Evolutionary conservation across 495 filamentous ascomycete genomes (phyloP), one percentile per base, ranked within the genome.

Genomic region (Penicillium lividum): DNA sequence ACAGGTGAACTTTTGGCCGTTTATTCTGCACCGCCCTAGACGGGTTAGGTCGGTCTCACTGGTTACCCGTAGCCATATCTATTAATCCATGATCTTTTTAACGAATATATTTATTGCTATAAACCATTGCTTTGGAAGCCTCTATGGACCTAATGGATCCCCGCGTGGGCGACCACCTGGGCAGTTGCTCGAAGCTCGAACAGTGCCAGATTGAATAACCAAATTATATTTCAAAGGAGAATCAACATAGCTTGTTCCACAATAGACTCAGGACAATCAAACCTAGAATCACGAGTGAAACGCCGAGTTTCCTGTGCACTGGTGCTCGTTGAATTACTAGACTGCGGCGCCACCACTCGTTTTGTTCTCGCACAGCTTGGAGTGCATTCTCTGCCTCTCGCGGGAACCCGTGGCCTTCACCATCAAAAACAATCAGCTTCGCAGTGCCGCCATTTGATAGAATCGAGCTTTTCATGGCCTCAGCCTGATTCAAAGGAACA

Each of bases 401-500:
- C 44, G 44, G 44, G 40, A 73, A 76, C 9, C 61, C 70, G 55
- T 79, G 77, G 7, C 77, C 77, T 59, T 81, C 76, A 3, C 72
- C 75, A 28, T 72, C 50, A 55, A 73, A 69, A 7, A 73, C 62
- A 11, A 77, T 63, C 33, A 79, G 42, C 52, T 72, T 62, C 3
- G 73, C 69, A 45, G 74, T 66, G 7, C 66, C 62, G 2, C 70
- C 73, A 10, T 56, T 62, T 51, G 62, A 59, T 46, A 59, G 59
- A 42, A 78, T 60, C 31, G 57, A 61, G 11, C 57, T 54, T 28
- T 57, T 57, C 65, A 81, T 77, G 25, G 68, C 66, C 47, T 59
- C 60, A 15, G 76, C 70, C 59, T 81, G 78, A 33, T 62, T 61
- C 42, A 76, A 59, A 7, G 76, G 77, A 43, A 80, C 78, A 25